phyloP scores from a whole-genome alignment of 2,329 filamentous ascomycete species.

The Ophiostoma perfectum region DNA sequence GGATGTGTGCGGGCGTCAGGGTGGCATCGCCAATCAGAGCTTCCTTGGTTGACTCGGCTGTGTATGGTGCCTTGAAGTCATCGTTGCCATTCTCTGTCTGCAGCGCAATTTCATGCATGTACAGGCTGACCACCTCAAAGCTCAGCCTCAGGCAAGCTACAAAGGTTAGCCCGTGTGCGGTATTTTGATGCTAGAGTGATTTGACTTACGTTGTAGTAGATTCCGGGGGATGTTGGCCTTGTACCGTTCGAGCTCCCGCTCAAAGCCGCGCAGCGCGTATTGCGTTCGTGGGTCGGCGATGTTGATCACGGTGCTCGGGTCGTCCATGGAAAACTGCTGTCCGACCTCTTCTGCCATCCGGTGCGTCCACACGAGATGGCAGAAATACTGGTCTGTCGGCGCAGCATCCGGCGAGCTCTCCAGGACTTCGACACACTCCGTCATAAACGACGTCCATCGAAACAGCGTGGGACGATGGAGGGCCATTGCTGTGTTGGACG shows the following conservation, averaged over 20 bases:
- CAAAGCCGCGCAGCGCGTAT: conserved; percentile 59
- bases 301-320: conserved; percentile 49
- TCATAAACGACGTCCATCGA: conserved; percentile 56
- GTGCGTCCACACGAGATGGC: conserved; percentile 55
- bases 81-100: conserved; percentile 55
- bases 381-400: conserved; percentile 53
- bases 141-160: conserved; percentile 53
- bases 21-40: conserved; percentile 37
- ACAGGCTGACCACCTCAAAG: conserved; percentile 62
- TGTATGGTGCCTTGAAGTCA: conserved; percentile 46
- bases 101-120: conserved; percentile 71
- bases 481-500: conserved; percentile 56
- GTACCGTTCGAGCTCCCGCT: conserved; percentile 59
- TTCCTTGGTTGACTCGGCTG: conserved; percentile 42
- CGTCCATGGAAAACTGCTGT: conserved; percentile 61
- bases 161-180: neutral
- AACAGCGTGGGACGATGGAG: conserved; percentile 57
- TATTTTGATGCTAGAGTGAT: neutral
- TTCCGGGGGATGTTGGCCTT: conserved; percentile 48
- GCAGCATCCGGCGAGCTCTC: conserved; percentile 50
- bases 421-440: conserved; percentile 53
- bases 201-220: conserved; percentile 38
- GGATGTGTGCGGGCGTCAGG: conserved; percentile 56
- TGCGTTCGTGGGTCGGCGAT: conserved; percentile 60
- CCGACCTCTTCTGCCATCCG: conserved; percentile 64